Conservation (phyloP, 257 asterid genomes). For the Voacanga thouarsii region DNA sequence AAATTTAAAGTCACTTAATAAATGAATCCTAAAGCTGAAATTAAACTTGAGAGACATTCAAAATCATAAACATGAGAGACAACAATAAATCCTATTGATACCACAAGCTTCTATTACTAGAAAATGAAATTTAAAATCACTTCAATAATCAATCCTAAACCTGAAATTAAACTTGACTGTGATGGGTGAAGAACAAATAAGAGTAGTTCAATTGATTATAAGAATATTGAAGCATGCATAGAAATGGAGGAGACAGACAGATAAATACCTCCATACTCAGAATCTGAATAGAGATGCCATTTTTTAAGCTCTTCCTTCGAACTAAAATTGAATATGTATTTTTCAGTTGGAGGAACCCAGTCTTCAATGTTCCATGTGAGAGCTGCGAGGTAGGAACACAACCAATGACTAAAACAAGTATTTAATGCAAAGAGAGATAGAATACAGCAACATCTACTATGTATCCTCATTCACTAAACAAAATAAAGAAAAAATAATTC, state of each 20-base stretch:
- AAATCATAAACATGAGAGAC: neutral
- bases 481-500: neutral
- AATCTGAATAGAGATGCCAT: constrained; percentile 96
- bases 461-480: neutral
- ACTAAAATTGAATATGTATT: constrained; percentile 57
- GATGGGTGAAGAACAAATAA: neutral
- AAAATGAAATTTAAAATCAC: neutral
- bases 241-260: neutral
- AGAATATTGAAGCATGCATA: neutral
- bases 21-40: neutral
- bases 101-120: neutral
- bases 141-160: neutral
- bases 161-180: neutral
- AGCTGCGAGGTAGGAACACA: constrained; percentile 44
- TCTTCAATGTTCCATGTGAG: constrained; percentile 84
- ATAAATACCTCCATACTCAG: constrained; percentile 83
- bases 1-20: neutral
- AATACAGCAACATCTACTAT: neutral
- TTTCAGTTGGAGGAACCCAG: constrained; percentile 82
- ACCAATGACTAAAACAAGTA: constrained; percentile 3
- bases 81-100: neutral
- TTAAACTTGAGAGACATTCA: neutral
- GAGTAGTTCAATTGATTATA: neutral
- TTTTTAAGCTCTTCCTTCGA: constrained; percentile 78
- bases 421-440: neutral